Conservation (phyloP, 108 stramenopile genomes). For the Cylindrotheca closterium region DNA sequence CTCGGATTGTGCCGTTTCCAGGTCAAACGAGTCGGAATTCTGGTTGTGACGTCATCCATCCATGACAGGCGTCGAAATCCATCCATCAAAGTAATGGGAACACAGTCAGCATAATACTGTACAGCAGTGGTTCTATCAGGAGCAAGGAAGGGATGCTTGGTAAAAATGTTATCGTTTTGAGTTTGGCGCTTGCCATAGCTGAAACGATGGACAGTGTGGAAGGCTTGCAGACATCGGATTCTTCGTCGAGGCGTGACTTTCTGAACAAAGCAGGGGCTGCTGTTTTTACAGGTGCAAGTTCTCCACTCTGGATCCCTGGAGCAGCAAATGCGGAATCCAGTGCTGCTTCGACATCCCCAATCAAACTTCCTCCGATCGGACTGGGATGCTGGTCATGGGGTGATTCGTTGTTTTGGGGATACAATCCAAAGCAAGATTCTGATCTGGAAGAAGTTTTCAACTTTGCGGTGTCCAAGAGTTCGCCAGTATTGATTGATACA, state of each 20-base stretch:
- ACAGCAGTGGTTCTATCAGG: too few relatives aligned
- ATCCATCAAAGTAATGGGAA: too few relatives aligned
- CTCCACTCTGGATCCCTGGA: slow-evolving; percentile 2
- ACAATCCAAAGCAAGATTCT: slow-evolving; percentile 67
- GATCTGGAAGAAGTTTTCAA: slow-evolving; percentile 62
- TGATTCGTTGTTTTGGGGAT: slow-evolving; percentile 83
- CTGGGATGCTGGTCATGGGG: slow-evolving; percentile 89
- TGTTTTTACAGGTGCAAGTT: not conserved
- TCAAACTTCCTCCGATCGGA: slow-evolving; percentile 57
- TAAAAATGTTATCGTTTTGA: too few relatives aligned
- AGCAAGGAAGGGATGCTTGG: too few relatives aligned
- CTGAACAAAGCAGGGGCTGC: not conserved
- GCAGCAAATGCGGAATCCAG: not conserved
- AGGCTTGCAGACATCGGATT: too few relatives aligned
- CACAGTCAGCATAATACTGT: too few relatives aligned
- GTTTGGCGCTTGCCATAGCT: too few relatives aligned
- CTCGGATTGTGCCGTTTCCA: too few relatives aligned
- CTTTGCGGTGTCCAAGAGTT: slow-evolving; percentile 37
- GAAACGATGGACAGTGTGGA: too few relatives aligned
- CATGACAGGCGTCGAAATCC: too few relatives aligned
- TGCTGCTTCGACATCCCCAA: not conserved
- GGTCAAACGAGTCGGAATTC: too few relatives aligned
- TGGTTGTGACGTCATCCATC: too few relatives aligned
- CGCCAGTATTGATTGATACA: slow-evolving; percentile 68
- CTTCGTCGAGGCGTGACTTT: slow-evolving; percentile 5